Conservation (phyloP, 1,139 yeast species). For the Geotrichum australiense region DNA sequence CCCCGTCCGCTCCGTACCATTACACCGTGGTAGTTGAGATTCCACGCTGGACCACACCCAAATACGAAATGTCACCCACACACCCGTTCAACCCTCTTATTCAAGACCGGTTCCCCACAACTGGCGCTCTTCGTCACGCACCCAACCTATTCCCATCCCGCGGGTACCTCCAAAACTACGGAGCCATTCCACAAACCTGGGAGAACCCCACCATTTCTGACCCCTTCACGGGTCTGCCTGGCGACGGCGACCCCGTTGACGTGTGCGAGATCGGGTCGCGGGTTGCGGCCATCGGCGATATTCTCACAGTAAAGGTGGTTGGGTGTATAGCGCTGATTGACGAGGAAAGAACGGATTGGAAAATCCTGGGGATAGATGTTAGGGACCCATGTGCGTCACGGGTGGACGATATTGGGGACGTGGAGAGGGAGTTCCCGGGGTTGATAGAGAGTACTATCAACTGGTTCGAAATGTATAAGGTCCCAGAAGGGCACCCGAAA, state of each 20-base stretch:
- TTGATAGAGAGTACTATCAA: conserved; percentile 73
- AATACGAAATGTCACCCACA: conserved; percentile 48
- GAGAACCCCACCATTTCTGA: conserved; percentile 54
- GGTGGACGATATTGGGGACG: conserved; percentile 75
- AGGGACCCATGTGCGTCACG: conserved; percentile 73
- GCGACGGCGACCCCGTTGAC: conserved; percentile 96
- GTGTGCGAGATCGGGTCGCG: conserved; percentile 85
- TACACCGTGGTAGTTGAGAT: conserved; percentile 90
- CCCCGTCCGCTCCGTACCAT: conserved; percentile 40
- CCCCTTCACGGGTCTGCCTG: conserved; percentile 50
- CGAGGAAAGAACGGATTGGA: conserved; percentile 98
- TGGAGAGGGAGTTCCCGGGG: conserved; percentile 76
- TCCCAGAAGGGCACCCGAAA: conserved; percentile 88
- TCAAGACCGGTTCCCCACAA: conserved; percentile 75
- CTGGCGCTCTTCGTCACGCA: conserved; percentile 71
- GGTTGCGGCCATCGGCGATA: conserved; percentile 61
- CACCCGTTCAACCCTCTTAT: conserved; percentile 71
- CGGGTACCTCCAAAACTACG: conserved; percentile 94
- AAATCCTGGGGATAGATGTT: conserved; percentile 76
- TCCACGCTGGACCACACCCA: conserved; percentile 94
- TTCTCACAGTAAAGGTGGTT: conserved; percentile 78
- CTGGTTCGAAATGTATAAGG: conserved; percentile 94
- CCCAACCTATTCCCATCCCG: conserved; percentile 93
- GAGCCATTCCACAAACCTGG: conserved; percentile 99
- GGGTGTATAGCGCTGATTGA: conserved; percentile 93